A percentile compares a stretch with the other conserved stretches of the same genome.
Evolutionary conservation across 2,329 filamentous ascomycete species (phyloP).

Genomic region (Clarireedia hainanense): DNA sequence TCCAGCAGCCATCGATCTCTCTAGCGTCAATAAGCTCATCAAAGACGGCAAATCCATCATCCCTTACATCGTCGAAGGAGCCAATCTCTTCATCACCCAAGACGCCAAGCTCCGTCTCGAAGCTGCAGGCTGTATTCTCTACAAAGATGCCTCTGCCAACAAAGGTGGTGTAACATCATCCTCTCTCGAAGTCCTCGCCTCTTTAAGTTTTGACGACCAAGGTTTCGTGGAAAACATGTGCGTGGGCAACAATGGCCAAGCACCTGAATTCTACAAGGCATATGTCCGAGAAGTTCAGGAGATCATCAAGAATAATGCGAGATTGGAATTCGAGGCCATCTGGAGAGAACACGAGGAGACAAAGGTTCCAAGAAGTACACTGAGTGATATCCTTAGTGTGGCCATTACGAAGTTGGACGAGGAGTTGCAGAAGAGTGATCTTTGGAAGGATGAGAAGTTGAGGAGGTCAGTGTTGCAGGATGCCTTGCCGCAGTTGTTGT

Average conservation of each 20-base stretch:
- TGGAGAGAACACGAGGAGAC: constrained; percentile 89
- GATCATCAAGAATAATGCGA: constrained; percentile 84
- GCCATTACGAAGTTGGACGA: constrained; percentile 97
- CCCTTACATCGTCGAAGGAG: constrained; percentile 94
- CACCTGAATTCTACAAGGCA: constrained; percentile 82
- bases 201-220: constrained; percentile 85
- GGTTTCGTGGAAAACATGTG: constrained; percentile 94
- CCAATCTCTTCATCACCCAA: constrained; percentile 97
- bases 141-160: constrained; percentile 97
- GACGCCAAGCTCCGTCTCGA: constrained; percentile 94
- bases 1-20: constrained; percentile 91
- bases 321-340: constrained; percentile 94
- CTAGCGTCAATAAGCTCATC: constrained; percentile 80
- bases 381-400: constrained; percentile 82
- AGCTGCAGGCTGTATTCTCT: constrained; percentile 87
- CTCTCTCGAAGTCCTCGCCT: constrained; percentile 90
- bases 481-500: constrained; percentile 74
- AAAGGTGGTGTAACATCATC: constrained; percentile 98
- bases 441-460: constrained; percentile 80
- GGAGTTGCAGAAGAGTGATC: constrained; percentile 84
- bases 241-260: constrained; percentile 64
- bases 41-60: constrained; percentile 79
- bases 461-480: constrained; percentile 72
- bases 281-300: constrained; percentile 90
- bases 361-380: constrained; percentile 69